Conservation (phyloP, 148 eudicot genomes). For the Nyssa sinensis region DNA sequence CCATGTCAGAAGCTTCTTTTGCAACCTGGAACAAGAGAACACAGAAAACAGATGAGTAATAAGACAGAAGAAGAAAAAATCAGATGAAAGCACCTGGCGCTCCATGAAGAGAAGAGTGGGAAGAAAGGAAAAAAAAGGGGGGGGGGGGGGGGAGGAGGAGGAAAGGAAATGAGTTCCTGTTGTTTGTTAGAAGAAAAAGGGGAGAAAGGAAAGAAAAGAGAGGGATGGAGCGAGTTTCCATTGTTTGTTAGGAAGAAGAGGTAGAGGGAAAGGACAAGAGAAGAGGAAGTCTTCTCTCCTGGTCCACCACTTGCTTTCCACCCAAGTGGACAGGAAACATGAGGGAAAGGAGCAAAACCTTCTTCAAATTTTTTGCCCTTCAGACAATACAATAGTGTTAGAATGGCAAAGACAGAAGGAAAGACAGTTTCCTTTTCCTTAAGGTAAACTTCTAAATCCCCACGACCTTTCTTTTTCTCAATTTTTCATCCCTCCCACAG, state of each 20-base stretch:
- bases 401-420: neutral
- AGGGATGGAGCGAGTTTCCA: neutral
- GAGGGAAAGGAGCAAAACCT: neutral
- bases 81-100: neutral
- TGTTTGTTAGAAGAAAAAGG: neutral
- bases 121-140: neutral
- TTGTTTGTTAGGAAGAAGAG: neutral
- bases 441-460: neutral
- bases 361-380: neutral
- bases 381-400: neutral
- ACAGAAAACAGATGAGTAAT: neutral
- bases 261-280: neutral
- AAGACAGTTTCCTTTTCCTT: neutral
- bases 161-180: neutral
- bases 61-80: neutral
- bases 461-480: neutral
- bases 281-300: neutral
- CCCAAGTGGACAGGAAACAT: neutral
- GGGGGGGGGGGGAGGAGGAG: too few species aligned
- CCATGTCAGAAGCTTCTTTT: conserved; percentile 83
- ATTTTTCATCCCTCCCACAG: neutral
- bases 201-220: neutral
- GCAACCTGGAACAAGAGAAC: conserved; percentile 51
- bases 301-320: neutral
- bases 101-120: neutral